These are phyloP conservation scores for Umbelopsis vinacea DNA, from an alignment of 192 early-diverging fungal genomes.

Conservation along the genomic window DNA sequence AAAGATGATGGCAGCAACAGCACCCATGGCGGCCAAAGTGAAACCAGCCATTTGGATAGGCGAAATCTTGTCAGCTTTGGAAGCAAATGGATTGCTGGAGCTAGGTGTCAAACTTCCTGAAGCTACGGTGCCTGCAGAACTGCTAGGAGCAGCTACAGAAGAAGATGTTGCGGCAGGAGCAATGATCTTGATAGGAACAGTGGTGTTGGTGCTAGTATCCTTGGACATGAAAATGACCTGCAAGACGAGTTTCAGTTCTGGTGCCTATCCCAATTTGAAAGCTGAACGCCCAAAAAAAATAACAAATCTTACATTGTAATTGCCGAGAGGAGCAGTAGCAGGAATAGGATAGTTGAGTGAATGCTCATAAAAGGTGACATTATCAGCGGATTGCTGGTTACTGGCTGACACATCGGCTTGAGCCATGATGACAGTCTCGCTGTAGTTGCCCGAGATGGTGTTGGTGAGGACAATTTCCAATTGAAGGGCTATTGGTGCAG, in stretches of 20 bases:
- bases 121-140: conserved; percentile 7
- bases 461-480: conserved; percentile 31
- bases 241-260: neutral
- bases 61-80: conserved; percentile 25
- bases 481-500: conserved; percentile 20
- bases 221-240: conserved; percentile 36
- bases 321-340: conserved; percentile 30
- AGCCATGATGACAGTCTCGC: conserved; percentile 16
- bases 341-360: conserved; percentile 37
- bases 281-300: conserved; percentile 22
- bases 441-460: conserved; percentile 14
- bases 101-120: neutral
- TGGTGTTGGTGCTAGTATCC: conserved; percentile 28
- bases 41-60: conserved; percentile 22
- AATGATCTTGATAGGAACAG: conserved; percentile 33
- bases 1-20: conserved; percentile 35
- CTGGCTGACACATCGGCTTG: conserved; percentile 32
- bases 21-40: conserved; percentile 30
- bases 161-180: conserved; percentile 25
- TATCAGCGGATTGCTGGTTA: conserved; percentile 19
- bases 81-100: conserved; percentile 19
- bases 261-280: conserved; percentile 3
- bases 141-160: neutral
- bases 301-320: conserved; percentile 27
- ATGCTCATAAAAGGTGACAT: conserved; percentile 34